A percentile compares a stretch with the other conserved stretches of the same genome.
Evolutionary conservation across 352 stramenopile species (phyloP).

Genomic region (Phytophthora tentaculata): DNA sequence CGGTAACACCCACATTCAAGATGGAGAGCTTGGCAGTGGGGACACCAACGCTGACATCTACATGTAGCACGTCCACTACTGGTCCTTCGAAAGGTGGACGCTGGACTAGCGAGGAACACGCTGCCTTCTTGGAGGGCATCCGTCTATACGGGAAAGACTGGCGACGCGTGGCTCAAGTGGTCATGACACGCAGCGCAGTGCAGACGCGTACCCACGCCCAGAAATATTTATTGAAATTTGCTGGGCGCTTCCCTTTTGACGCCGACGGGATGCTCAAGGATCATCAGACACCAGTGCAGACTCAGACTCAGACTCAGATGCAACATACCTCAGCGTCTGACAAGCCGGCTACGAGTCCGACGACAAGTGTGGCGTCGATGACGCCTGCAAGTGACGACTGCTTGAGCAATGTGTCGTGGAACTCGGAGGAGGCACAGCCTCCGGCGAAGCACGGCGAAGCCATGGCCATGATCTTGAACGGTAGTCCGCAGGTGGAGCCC

Average conservation of each 20-base stretch:
- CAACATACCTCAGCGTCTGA: slow-evolving; percentile 4
- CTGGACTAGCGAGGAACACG: slow-evolving; percentile 90
- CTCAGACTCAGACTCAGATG: slow-evolving; percentile 5
- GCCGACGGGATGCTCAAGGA: slow-evolving; percentile 49
- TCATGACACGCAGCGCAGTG: slow-evolving; percentile 85
- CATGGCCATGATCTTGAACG: slow-evolving; percentile 83
- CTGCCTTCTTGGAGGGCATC: slow-evolving; percentile 86
- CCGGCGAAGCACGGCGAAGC: slow-evolving; percentile 47
- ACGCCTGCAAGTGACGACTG: slow-evolving; percentile 41
- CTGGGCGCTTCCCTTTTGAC: slow-evolving; percentile 82
- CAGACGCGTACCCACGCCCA: slow-evolving; percentile 90
- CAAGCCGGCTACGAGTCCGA: slow-evolving; percentile 31
- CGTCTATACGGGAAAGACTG: slow-evolving; percentile 90
- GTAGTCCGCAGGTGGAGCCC: slow-evolving; percentile 53
- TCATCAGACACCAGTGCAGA: slow-evolving; percentile 28
- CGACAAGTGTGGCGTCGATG: slow-evolving; percentile 33
- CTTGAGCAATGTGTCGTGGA: slow-evolving; percentile 47
- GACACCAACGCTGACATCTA: slow-evolving; percentile 22
- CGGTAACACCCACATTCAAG: slow-evolving; percentile 33
- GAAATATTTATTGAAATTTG: slow-evolving; percentile 95
- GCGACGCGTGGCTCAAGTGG: slow-evolving; percentile 82
- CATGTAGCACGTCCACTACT: slow-evolving; percentile 13
- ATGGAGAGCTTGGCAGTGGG: slow-evolving; percentile 36
- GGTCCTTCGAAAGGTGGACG: slow-evolving; percentile 76
- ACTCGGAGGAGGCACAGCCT: slow-evolving; percentile 33